Percentiles rank a stretch among this genome's conserved stretches.
Conservation (phyloP, 2,329 filamentous ascomycete species). For the Phialophora expanda region DNA sequence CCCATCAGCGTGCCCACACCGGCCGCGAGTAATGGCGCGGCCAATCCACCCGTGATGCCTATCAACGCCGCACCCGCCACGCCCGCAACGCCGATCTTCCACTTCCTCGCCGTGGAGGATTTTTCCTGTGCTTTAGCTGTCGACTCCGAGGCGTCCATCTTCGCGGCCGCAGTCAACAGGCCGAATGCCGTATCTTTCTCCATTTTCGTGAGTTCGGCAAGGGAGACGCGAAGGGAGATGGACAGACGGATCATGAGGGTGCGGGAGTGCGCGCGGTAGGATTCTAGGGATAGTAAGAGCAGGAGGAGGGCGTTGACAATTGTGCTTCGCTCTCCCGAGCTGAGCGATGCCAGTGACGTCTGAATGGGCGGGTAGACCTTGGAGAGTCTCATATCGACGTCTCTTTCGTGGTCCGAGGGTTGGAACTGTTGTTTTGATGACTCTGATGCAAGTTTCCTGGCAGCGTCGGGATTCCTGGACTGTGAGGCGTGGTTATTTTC, state of each 20-base stretch:
- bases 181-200: conserved; percentile 74
- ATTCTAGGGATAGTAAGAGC: conserved; percentile 71
- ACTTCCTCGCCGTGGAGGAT: conserved; percentile 63
- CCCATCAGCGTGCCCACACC: conserved; percentile 74
- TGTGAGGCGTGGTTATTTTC: conserved; percentile 21
- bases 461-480: conserved; percentile 45
- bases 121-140: conserved; percentile 73
- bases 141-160: conserved; percentile 31
- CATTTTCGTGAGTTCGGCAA: conserved; percentile 65
- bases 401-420: conserved; percentile 11
- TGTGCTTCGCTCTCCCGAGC: conserved; percentile 66
- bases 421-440: conserved; percentile 11
- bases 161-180: conserved; percentile 69
- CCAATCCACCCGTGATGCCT: conserved; percentile 74
- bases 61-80: conserved; percentile 81
- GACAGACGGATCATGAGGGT: conserved; percentile 69
- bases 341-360: conserved; percentile 62
- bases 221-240: conserved; percentile 67
- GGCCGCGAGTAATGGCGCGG: conserved; percentile 71
- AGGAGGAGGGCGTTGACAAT: conserved; percentile 71
- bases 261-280: conserved; percentile 73
- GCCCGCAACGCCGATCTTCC: conserved; percentile 78
- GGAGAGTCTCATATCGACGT: conserved; percentile 14
- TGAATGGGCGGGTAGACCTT: conserved; percentile 61
- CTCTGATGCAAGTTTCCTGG: conserved; percentile 31